Evolutionary conservation across 2,329 filamentous ascomycete genomes (phyloP).

Genomic region (Aureobasidium musti): DNA sequence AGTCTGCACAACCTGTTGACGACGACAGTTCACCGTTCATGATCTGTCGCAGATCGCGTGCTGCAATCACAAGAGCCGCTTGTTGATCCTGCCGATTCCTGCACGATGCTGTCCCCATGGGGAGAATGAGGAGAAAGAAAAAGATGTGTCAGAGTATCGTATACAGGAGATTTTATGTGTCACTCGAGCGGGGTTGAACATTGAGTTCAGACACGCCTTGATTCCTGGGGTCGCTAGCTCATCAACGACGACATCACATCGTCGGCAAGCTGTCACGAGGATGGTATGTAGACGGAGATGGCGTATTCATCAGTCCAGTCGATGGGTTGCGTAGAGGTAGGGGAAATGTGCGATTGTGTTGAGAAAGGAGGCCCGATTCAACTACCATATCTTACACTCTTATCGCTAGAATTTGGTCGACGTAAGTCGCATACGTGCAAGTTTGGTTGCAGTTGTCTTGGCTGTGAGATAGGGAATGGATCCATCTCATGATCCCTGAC

Average conservation of each 20-base stretch:
- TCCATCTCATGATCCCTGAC: background rate
- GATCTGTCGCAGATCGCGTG: background rate
- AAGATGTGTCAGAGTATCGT: constrained; percentile 23
- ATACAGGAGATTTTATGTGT: constrained; percentile 19
- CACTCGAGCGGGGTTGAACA: constrained; percentile 19
- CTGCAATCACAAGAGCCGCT: background rate
- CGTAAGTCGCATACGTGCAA: constrained; percentile 6
- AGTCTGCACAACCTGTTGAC: background rate
- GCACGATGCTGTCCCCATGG: constrained; percentile 18
- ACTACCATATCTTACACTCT: background rate
- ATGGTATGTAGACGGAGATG: background rate
- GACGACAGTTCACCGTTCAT: background rate
- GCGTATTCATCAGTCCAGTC: background rate
- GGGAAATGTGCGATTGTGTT: background rate
- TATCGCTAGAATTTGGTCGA: background rate
- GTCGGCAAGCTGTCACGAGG: background rate
- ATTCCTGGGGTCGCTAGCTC: constrained; percentile 16
- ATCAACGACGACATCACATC: constrained; percentile 12
- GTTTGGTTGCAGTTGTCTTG: background rate
- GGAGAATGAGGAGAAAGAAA: constrained; percentile 19
- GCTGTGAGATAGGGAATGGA: background rate
- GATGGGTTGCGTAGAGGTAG: background rate
- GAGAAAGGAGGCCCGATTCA: background rate
- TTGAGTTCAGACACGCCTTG: constrained; percentile 12
- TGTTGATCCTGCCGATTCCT: constrained; percentile 6